These are phyloP conservation scores for Plasmodium gonderi DNA, from an alignment of 169 alveolate genomes.

Conservation along the genomic window DNA sequence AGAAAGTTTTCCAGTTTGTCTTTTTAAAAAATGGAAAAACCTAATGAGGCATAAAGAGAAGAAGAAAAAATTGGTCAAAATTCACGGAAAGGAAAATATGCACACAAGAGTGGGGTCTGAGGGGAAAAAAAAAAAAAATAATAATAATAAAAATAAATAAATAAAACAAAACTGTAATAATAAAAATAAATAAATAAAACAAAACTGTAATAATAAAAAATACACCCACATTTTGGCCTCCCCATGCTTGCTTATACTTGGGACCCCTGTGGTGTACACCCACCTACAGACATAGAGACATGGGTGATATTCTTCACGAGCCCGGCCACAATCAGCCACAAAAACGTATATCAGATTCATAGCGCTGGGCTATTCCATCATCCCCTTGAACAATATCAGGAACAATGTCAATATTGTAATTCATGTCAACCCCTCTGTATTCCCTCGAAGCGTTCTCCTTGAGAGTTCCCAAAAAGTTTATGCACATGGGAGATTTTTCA, in stretches of 20 bases:
- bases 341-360: slow-evolving; percentile 33
- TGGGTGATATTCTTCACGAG: slow-evolving; percentile 21
- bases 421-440: slow-evolving; percentile 61
- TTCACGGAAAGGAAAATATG: background rate
- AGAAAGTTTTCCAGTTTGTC: background rate
- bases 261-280: background rate
- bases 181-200: background rate
- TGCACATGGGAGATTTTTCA: slow-evolving; percentile 59
- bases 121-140: background rate
- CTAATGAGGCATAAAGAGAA: background rate
- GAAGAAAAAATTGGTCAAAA: background rate
- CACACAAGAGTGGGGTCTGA: background rate
- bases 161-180: background rate
- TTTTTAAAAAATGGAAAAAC: background rate
- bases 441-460: slow-evolving; percentile 48
- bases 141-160: background rate
- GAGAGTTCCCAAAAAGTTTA: slow-evolving; percentile 21
- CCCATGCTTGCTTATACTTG: background rate
- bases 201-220: background rate
- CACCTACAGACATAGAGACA: background rate
- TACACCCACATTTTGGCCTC: background rate
- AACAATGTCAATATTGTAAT: slow-evolving; percentile 13
- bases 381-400: slow-evolving; percentile 39
- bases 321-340: background rate
- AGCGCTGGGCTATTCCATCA: slow-evolving; percentile 64